phyloP scores from a whole-genome alignment of 371 early-diverging fungal species.

The Rhizopus arrhizus region DNA sequence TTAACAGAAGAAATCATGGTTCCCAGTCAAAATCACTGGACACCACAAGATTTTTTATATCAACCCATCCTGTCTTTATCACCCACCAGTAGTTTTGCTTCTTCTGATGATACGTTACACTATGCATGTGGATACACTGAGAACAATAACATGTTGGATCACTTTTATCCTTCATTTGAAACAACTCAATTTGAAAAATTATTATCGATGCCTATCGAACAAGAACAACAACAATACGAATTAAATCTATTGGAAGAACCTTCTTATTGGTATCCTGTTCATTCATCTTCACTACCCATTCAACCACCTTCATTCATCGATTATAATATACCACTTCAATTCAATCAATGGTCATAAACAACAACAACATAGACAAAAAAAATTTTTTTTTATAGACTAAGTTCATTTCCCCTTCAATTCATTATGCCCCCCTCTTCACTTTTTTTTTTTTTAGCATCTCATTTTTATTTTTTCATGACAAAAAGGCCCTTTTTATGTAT shows the following conservation, averaged over 20 bases:
- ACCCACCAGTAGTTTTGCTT: conserved; percentile 10
- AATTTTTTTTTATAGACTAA: not conserved
- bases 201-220: conserved; percentile 3
- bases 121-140: conserved; percentile 13
- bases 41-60: not conserved
- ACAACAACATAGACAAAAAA: too few relatives aligned
- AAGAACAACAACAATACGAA: conserved; percentile 4
- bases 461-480: too few relatives aligned
- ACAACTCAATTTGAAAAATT: conserved; percentile 1
- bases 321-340: conserved; percentile 1
- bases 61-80: conserved; percentile 10
- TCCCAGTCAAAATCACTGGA: conserved; percentile 4
- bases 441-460: too few relatives aligned
- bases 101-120: conserved; percentile 21
- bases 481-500: not conserved
- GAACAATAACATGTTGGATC: conserved; percentile 3
- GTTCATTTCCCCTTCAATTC: not conserved
- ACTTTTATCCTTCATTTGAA: not conserved
- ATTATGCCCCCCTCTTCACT: too few relatives aligned
- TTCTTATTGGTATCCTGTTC: conserved; percentile 6
- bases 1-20: conserved; percentile 28
- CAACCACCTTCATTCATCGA: conserved; percentile 1
- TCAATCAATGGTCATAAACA: not conserved
- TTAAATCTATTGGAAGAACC: conserved; percentile 5
- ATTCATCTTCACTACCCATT: conserved; percentile 2